Conservation (phyloP, 1,284 basidiomycete species). For the Inonotus obliquus region DNA sequence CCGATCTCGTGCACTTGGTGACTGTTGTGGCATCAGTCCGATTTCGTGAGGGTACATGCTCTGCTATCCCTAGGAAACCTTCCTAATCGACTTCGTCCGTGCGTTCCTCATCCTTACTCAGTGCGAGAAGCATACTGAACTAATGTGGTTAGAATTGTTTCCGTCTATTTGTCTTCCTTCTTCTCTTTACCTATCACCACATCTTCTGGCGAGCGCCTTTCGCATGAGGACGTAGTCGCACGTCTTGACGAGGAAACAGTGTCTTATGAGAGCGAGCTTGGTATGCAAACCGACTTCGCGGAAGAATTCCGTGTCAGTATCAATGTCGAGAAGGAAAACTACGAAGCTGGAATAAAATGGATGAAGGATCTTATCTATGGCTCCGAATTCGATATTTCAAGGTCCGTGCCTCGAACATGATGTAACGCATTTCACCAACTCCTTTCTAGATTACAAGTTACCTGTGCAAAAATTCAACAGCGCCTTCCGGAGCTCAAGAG, state of each 20-base stretch:
- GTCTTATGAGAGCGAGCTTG: slow-evolving; percentile 75
- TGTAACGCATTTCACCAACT: neutral
- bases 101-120: slow-evolving; percentile 30
- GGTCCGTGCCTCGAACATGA: slow-evolving; percentile 41
- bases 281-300: slow-evolving; percentile 66
- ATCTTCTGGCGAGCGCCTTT: slow-evolving; percentile 63
- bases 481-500: slow-evolving; percentile 92
- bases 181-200: slow-evolving; percentile 85
- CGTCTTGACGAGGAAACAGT: slow-evolving; percentile 91
- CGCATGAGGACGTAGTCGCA: slow-evolving; percentile 90
- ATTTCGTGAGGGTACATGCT: slow-evolving; percentile 84
- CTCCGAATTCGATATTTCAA: slow-evolving; percentile 77
- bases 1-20: slow-evolving; percentile 2
- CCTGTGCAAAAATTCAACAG: slow-evolving; percentile 87
- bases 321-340: slow-evolving; percentile 80
- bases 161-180: slow-evolving; percentile 83
- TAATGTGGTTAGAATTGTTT: slow-evolving; percentile 55
- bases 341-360: slow-evolving; percentile 84
- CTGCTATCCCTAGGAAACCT: slow-evolving; percentile 73
- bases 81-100: slow-evolving; percentile 74
- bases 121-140: neutral
- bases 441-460: slow-evolving; percentile 70
- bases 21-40: slow-evolving; percentile 52
- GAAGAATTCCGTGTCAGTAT: slow-evolving; percentile 78
- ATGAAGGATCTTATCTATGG: slow-evolving; percentile 86